phyloP scores from a whole-genome alignment of 1,284 basidiomycete species.

The Fomitiporia mediterranea region DNA sequence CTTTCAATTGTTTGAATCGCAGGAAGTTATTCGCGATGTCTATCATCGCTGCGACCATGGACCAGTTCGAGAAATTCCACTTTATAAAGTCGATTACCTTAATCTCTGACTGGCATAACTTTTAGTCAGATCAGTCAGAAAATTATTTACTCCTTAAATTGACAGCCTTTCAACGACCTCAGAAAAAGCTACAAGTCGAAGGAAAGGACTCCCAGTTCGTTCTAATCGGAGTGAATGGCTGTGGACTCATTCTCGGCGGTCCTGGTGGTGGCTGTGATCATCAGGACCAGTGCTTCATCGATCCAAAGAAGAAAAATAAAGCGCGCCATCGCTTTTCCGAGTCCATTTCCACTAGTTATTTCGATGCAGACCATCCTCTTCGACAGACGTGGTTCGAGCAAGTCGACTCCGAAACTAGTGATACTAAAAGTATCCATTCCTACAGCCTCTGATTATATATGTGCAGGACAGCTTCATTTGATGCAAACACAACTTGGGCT shows the following conservation, averaged over 20 bases:
- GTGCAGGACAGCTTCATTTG: constrained; percentile 62
- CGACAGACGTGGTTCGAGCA: constrained; percentile 86
- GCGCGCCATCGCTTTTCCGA: constrained; percentile 33
- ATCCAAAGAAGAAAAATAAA: constrained; percentile 81
- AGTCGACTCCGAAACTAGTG: constrained; percentile 56
- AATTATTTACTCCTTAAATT: no score
- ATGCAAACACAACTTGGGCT: constrained; percentile 94
- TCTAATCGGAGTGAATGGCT: constrained; percentile 2
- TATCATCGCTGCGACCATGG: no score
- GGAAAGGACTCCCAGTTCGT: constrained; percentile 72
- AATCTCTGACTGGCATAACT: constrained; percentile 72
- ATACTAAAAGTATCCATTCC: not conserved
- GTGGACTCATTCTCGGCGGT: constrained; percentile 81
- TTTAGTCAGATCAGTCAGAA: constrained; percentile 55
- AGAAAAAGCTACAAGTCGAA: constrained; percentile 77
- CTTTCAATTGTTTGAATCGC: no score
- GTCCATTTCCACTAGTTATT: constrained; percentile 4
- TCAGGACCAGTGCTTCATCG: constrained; percentile 74
- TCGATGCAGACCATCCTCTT: constrained; percentile 61
- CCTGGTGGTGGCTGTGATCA: constrained; percentile 69
- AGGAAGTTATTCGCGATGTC: no score
- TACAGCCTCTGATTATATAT: not conserved
- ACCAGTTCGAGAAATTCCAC: constrained; percentile 36
- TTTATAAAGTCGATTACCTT: constrained; percentile 61
- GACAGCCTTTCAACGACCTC: no score